Base-by-base conservation (phyloP, 2,329 filamentous ascomycete genomes). In the Aspergillus pseudoviridinutans region DNA sequence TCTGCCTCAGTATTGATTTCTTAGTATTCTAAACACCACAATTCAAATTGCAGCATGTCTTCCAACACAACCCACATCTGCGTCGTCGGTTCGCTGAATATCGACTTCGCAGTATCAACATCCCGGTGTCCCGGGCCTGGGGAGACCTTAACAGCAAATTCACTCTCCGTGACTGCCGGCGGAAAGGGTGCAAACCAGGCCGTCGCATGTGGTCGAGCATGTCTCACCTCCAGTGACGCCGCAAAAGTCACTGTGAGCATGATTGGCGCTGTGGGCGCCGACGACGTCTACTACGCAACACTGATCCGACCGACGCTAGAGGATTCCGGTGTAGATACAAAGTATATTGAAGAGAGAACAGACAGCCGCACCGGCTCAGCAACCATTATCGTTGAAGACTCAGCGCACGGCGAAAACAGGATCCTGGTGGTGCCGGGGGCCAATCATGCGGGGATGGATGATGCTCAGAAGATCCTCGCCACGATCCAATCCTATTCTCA, bases 81-180 rank as follows among this genome's bases (percentile, higher is more conserved):
- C 62, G 83, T 96, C 60, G 86, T 96, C 61, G 92, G 92, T 64
- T 96, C 91, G 25, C 84, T 96, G 58, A 96, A 96, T 77, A 89
- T 91, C 72, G 92, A 96, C 77, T 86, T 96, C 52, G 89, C 95
- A 57, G 91, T 90, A 52, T 85, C 89, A 66, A 92, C 92, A 24
- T 80, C 89, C 4, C 89, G 92, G 64, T 84, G 94, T 57, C 92
- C 92, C 1, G 77, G 81, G 1, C 86, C 87, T 0, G 92, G 92
- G 61, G 92, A 96, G 77, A 96, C 92, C 1, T 80, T 96, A 46
- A 91, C 88, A 3, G 84, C 90, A 50, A 85, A 78, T 62, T 85
- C 84, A 27, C 92, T 95, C 76, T 80, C 81, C 10, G n/a, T 46
- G 10, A 24, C 42, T 2, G n/a, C 42, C 3, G 42, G 42, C 3